A percentile compares a stretch with the other conserved stretches of the same genome.
Conservation (phyloP, 192 early-diverging fungal species). For the Coemansia sp. region DNA sequence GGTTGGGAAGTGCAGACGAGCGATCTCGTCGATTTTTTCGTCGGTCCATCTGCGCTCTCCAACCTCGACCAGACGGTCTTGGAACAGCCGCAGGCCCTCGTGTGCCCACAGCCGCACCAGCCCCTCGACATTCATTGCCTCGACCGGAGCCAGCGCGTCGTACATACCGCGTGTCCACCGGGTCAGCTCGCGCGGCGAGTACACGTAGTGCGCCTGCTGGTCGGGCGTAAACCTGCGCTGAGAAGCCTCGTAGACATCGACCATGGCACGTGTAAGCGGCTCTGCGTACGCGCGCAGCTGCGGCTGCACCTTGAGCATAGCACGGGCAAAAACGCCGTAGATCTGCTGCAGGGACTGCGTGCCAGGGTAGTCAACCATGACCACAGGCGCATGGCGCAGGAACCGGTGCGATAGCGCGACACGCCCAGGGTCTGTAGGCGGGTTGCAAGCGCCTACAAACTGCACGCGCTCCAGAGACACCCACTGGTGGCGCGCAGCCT, state of each 20-base stretch:
- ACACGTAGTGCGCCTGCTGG: conserved; percentile 98
- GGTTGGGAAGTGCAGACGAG: conserved; percentile 85
- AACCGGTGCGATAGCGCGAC: conserved; percentile 94
- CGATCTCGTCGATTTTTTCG: conserved; percentile 78
- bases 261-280: conserved; percentile 92
- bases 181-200: conserved; percentile 98
- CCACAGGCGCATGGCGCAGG: conserved; percentile 93
- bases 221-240: conserved; percentile 95
- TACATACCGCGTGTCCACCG: conserved; percentile 98
- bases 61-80: conserved; percentile 91
- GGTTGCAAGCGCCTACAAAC: conserved; percentile 99
- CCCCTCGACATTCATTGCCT: conserved; percentile 77
- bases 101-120: conserved; percentile 97
- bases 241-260: conserved; percentile 90
- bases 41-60: conserved; percentile 94
- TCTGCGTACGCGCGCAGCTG: conserved; percentile 87
- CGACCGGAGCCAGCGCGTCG: conserved; percentile 87
- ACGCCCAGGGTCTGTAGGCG: conserved; percentile 98
- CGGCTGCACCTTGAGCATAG: conserved; percentile 93
- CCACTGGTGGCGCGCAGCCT: conserved; percentile 87
- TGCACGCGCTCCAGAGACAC: conserved; percentile 96
- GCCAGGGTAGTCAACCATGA: conserved; percentile 99
- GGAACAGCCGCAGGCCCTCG: conserved; percentile 96
- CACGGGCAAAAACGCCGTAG: conserved; percentile 90
- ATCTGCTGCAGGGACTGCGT: conserved; percentile 90